A percentile compares a stretch with the other conserved stretches of the same genome.
Evolutionary conservation across 768 basidiomycete genomes (phyloP).

Genomic region (Lentinula sp.): DNA sequence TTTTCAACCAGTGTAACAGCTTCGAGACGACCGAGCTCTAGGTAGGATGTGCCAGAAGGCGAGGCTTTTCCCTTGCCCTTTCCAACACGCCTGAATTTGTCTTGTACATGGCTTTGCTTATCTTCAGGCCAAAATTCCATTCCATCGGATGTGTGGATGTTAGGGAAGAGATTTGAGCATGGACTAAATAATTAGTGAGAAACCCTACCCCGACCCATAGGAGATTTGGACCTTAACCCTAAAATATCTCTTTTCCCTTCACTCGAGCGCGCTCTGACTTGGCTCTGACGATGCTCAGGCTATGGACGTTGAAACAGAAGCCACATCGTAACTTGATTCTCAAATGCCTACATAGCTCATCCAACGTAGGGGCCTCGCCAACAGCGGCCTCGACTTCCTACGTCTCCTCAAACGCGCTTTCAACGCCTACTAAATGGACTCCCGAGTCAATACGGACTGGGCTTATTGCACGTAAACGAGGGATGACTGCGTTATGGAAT

Average conservation of each 20-base stretch:
- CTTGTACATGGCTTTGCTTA: slow-evolving; percentile 26
- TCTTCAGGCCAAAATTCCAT: slow-evolving; percentile 73
- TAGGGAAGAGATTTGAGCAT: not conserved
- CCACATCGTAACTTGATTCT: not conserved
- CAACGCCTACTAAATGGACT: slow-evolving; percentile 61
- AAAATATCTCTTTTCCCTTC: not conserved
- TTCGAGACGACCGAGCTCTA: slow-evolving; percentile 52
- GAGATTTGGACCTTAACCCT: not conserved
- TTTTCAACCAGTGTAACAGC: slow-evolving; percentile 48
- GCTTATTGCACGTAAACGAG: slow-evolving; percentile 89
- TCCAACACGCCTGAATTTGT: not conserved
- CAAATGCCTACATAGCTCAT: slow-evolving; percentile 2
- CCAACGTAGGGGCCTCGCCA: not conserved
- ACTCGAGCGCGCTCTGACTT: not conserved
- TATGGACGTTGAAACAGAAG: slow-evolving; percentile 31
- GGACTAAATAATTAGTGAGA: too few species aligned
- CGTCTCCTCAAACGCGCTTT: slow-evolving; percentile 6
- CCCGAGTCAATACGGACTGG: slow-evolving; percentile 85
- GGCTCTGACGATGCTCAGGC: slow-evolving; percentile 37
- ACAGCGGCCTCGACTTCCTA: not conserved
- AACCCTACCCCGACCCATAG: too few species aligned
- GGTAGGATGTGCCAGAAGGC: slow-evolving; percentile 38
- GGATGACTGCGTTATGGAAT: slow-evolving; percentile 94
- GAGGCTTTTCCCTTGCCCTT: slow-evolving; percentile 26
- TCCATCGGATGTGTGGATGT: slow-evolving; percentile 42